These are phyloP conservation scores for Durio zibethinus DNA, from an alignment of 345 rosid species.

Conservation along the genomic window DNA sequence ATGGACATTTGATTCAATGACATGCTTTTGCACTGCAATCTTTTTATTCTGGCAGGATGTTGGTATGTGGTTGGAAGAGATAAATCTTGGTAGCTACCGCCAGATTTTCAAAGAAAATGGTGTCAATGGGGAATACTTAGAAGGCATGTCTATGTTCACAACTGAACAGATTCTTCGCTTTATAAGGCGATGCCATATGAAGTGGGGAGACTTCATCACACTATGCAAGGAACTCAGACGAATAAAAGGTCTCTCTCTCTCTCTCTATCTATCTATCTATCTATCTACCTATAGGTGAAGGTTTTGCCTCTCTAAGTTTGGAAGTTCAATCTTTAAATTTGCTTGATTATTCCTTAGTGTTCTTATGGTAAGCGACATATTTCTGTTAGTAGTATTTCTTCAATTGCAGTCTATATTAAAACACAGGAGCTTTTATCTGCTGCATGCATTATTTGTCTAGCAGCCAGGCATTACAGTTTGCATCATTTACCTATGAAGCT, in stretches of 20 bases:
- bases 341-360: no score
- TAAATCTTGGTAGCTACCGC: constrained; percentile 85
- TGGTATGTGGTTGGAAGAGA: constrained; percentile 93
- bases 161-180: constrained; percentile 96
- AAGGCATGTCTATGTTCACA: constrained; percentile 97
- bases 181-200: constrained; percentile 98
- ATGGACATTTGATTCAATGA: background rate
- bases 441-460: background rate
- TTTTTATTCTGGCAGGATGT: constrained; percentile 57
- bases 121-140: constrained; percentile 92
- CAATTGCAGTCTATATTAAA: background rate
- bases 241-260: constrained; percentile 63
- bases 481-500: background rate
- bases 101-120: constrained; percentile 86
- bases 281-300: no score
- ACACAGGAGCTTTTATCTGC: background rate
- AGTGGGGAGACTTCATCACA: constrained; percentile 99
- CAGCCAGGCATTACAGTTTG: background rate
- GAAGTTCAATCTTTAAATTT: background rate
- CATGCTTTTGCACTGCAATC: background rate
- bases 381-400: background rate
- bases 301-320: background rate
- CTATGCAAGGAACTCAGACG: constrained; percentile 95
- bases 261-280: no score
- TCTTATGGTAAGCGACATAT: background rate